phyloP scores from a whole-genome alignment of 1,139 yeast genomes.

The Yamadazyma mexicana region DNA sequence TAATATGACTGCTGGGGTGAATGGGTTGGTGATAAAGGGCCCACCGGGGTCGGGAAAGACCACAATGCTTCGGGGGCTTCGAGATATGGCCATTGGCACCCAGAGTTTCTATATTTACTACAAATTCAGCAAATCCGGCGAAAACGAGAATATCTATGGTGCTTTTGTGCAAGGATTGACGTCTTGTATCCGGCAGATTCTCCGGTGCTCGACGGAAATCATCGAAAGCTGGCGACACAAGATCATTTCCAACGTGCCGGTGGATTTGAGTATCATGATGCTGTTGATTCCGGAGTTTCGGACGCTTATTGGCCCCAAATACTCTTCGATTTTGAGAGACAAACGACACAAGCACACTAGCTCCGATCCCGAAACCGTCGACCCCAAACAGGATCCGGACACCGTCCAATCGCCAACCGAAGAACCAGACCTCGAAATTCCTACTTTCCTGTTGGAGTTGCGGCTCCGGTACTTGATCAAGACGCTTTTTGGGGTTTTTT shows the following conservation, averaged over 20 bases:
- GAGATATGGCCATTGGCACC: conserved; percentile 34
- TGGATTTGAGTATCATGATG: conserved; percentile 45
- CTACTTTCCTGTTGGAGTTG: conserved; percentile 33
- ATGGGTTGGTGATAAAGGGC: conserved; percentile 41
- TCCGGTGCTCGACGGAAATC: conserved; percentile 37
- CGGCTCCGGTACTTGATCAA: conserved; percentile 46
- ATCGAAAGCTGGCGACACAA: conserved; percentile 45
- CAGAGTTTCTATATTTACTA: conserved; percentile 43
- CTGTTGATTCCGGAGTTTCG: conserved; percentile 47
- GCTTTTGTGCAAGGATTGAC: conserved; percentile 35
- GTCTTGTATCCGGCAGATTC: conserved; percentile 41
- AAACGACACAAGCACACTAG: conserved; percentile 4
- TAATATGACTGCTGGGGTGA: conserved; percentile 17
- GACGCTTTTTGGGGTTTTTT: conserved; percentile 41
- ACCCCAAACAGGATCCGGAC: neutral
- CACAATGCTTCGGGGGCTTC: conserved; percentile 42
- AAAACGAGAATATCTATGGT: conserved; percentile 30
- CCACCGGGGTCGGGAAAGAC: conserved; percentile 53
- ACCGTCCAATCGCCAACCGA: neutral
- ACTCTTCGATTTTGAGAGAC: conserved; percentile 20
- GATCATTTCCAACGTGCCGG: conserved; percentile 39
- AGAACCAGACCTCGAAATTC: conserved; percentile 5
- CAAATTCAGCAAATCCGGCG: conserved; percentile 36
- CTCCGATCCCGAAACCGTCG: too few species aligned
- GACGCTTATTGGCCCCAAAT: conserved; percentile 45